Base-by-base conservation (phyloP, 1,284 basidiomycete species). In the Rhodofomes roseus region DNA sequence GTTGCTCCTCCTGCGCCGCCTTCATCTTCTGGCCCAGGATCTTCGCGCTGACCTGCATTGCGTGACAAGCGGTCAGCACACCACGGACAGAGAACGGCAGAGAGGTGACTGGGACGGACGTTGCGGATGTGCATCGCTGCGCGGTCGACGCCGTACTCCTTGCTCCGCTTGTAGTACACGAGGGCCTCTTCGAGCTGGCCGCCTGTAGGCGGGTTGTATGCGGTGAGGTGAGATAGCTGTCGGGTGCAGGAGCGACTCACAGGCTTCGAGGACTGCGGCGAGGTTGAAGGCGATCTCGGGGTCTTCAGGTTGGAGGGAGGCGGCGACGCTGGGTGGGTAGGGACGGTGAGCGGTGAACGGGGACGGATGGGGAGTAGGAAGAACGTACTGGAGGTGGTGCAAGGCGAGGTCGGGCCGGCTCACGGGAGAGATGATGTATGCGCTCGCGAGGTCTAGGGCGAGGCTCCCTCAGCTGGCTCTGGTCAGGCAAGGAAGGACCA, bases 281-380 rank as follows among this genome's bases (percentile, higher is more conserved):
- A 96, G 83, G 77, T 96, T 97, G 81, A 95, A 97, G 34, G 93
- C 90, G 71, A 96, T 95, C 75, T 98, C 95, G 68, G 93, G 87
- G 78, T 97, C 95, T 70, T 95, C 90, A 39, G 95, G 95, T 50
- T 91, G 84, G 63, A 97, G 84, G 37, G 88, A 87, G 39, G 90
- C 83, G 27, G 95, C 95, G 67, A 92, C 88, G 63, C 95, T 96
- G 74, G 44, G 20, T 25, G 44, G 22, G 34, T 27, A 55, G 16
- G 34, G 20, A 5, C 31, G 31, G 8, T 31, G 16, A 54, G 4
- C 44, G 23, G 7, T 50, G 57, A 23, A 56, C 31, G 22, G 55
- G 41, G 37, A 65, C 66, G 56, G 60, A 64, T 64, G 65, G 62
- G 67, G 60, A 59, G 54, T 25, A 57, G 60, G 48, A 37, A 56